A percentile compares a stretch with the other conserved stretches of the same genome.
Evolutionary conservation across 2,329 filamentous ascomycete species (phyloP).

Genomic region (Aureobasidium sp.): DNA sequence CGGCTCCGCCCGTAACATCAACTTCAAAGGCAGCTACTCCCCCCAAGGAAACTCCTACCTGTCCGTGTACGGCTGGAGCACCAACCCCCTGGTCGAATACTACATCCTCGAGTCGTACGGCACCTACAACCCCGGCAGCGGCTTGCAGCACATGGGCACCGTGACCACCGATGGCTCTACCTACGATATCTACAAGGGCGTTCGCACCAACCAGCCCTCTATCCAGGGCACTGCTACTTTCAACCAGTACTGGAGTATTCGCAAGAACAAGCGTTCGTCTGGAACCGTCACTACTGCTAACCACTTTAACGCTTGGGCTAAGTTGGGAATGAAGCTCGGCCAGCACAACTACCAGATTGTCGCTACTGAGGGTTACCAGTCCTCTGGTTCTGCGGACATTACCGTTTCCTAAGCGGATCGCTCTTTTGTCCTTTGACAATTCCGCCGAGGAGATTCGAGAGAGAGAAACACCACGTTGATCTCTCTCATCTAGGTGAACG

Average conservation of each 20-base stretch:
- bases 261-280: conserved; percentile 39
- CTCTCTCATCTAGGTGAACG: too few relatives aligned
- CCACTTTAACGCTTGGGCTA: conserved; percentile 48
- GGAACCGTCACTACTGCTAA: conserved; percentile 43
- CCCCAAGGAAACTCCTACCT: conserved; percentile 46
- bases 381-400: conserved; percentile 24
- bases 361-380: conserved; percentile 38
- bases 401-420: not conserved
- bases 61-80: conserved; percentile 50
- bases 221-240: conserved; percentile 48
- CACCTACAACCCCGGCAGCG: conserved; percentile 36
- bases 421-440: too few relatives aligned
- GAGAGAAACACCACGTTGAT: too few relatives aligned
- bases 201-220: conserved; percentile 37
- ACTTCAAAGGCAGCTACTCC: conserved; percentile 40
- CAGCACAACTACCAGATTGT: conserved; percentile 42
- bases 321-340: conserved; percentile 41
- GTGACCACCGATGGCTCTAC: conserved; percentile 44
- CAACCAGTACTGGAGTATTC: conserved; percentile 46
- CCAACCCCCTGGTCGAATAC: conserved; percentile 46
- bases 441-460: too few relatives aligned
- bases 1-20: conserved; percentile 41
- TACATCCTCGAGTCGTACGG: conserved; percentile 49
- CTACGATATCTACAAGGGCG: conserved; percentile 44
- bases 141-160: conserved; percentile 40